Base-by-base conservation (phyloP, 108 stramenopile species). In the Cyclostephanos invisitatus region DNA sequence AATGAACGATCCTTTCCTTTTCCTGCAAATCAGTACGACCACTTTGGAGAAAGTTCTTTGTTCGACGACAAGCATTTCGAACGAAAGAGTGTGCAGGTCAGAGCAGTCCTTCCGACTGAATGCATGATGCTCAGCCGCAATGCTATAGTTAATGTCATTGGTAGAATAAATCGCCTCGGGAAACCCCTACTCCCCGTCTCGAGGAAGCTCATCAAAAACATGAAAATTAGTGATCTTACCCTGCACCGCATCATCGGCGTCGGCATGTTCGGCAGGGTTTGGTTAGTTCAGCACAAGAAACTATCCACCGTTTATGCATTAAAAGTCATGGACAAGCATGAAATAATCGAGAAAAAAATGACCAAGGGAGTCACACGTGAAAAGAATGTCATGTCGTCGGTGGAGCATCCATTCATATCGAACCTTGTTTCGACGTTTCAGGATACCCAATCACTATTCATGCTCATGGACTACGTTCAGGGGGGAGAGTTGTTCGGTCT, bases 241-340 rank as follows among this genome's bases (percentile, higher is more conserved):
- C 64, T 74, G 15, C 56, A 83, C 17, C 48, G 75, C 25, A 92
- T 89, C 2, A 77, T 97, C 10, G 97, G 97, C 17, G 89, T 93
- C 10, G 97, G 97, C 2, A 91, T 91, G 35, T 94, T 98, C 63
- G 97, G 97, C 1, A 82, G 89, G 66, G 98, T 98, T 21, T 93
- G 91, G 88, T 71, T 97, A 25, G 88, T 85, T 0, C 66, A 82
- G 24, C 71, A 76, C 27, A 68, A 62, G 36, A 47, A 40, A 21
- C 50, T 49, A 20, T 67, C 49, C 21, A 20, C 38, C 48, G 37
- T 82, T 15, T 89, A 84, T 61, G 88, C 88, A 51, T 68, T 89
- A 25, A 89, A 89, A 67, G 80, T 84, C 6, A 80, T 84, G 82
- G 70, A 72, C 18, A 89, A 89, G 80, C 74, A 86, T 18, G 84